These are phyloP conservation scores for Geranium rotundifolium DNA, from an alignment of 345 rosid species.

Conservation along the genomic window DNA sequence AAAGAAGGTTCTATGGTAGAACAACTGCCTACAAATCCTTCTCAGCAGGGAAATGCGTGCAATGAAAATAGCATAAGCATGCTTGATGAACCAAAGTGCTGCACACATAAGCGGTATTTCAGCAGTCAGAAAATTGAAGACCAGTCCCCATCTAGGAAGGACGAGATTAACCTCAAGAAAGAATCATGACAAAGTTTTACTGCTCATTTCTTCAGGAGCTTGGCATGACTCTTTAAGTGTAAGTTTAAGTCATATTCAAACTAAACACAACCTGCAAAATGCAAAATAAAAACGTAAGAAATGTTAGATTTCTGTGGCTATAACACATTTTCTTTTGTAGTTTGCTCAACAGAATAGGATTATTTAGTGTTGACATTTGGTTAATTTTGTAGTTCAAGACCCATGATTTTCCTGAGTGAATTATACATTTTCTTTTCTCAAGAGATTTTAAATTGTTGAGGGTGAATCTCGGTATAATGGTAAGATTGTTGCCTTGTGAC, in stretches of 20 bases:
- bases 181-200: slow-evolving; percentile 36
- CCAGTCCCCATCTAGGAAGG: slow-evolving; percentile 46
- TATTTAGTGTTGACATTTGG: too few relatives aligned
- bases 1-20: background rate
- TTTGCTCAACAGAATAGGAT: background rate
- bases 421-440: too few relatives aligned
- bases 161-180: slow-evolving; percentile 34
- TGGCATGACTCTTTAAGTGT: slow-evolving; percentile 55
- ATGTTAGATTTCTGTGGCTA: background rate
- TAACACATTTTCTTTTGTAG: background rate
- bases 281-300: too few relatives aligned
- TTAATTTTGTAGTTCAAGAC: too few relatives aligned
- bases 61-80: slow-evolving; percentile 11
- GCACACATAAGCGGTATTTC: slow-evolving; percentile 30
- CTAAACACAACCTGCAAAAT: too few relatives aligned
- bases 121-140: slow-evolving; percentile 42
- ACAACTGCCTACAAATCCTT: background rate
- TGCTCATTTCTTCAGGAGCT: slow-evolving; percentile 43
- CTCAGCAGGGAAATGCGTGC: slow-evolving; percentile 4
- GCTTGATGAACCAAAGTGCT: slow-evolving; percentile 19
- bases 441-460: too few relatives aligned
- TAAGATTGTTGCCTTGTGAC: too few relatives aligned
- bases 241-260: slow-evolving; percentile 13
- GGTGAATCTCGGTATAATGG: too few relatives aligned
- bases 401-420: too few relatives aligned